Evolutionary conservation across 2,329 filamentous ascomycete genomes (phyloP).

Genomic region (Hymenotorrendiella dingleyae): DNA sequence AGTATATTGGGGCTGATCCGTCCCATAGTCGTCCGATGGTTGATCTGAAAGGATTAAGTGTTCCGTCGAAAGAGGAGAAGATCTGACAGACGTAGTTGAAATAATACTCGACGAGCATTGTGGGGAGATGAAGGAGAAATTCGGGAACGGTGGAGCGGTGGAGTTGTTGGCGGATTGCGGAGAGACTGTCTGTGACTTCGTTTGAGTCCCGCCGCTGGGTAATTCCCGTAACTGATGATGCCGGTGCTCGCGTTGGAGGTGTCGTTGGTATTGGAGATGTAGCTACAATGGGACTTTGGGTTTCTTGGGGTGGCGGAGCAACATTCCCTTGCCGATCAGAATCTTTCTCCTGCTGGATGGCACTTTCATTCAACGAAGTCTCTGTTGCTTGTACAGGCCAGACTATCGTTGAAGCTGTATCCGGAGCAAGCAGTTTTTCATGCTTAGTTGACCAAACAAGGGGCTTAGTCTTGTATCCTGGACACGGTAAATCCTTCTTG

Average conservation of each 20-base stretch:
- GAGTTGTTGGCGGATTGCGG: conserved; percentile 25
- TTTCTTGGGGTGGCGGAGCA: background rate
- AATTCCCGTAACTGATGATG: too few relatives aligned
- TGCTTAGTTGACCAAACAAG: conserved; percentile 29
- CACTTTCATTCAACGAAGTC: too few relatives aligned
- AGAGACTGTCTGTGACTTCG: conserved; percentile 21
- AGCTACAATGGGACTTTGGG: background rate
- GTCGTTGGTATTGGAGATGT: too few relatives aligned
- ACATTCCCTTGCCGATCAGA: too few relatives aligned
- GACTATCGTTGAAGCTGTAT: too few relatives aligned
- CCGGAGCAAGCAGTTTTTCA: conserved; percentile 22
- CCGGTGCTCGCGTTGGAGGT: too few relatives aligned
- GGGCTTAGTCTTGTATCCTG: conserved; percentile 23
- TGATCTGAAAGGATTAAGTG: conserved; percentile 54
- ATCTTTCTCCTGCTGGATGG: too few relatives aligned
- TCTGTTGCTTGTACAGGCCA: too few relatives aligned
- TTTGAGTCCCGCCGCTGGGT: conserved; percentile 10
- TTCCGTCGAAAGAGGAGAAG: conserved; percentile 60
- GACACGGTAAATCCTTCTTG: conserved; percentile 22
- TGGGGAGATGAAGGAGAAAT: conserved; percentile 34
- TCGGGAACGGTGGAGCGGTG: conserved; percentile 23
- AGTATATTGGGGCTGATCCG: conserved; percentile 52
- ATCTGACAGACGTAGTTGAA: conserved; percentile 56
- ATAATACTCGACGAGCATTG: conserved; percentile 55
- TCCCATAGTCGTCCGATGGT: conserved; percentile 52